phyloP scores from a whole-genome alignment of 176 grass and related monocot species.

The Aegilops bicornis region DNA sequence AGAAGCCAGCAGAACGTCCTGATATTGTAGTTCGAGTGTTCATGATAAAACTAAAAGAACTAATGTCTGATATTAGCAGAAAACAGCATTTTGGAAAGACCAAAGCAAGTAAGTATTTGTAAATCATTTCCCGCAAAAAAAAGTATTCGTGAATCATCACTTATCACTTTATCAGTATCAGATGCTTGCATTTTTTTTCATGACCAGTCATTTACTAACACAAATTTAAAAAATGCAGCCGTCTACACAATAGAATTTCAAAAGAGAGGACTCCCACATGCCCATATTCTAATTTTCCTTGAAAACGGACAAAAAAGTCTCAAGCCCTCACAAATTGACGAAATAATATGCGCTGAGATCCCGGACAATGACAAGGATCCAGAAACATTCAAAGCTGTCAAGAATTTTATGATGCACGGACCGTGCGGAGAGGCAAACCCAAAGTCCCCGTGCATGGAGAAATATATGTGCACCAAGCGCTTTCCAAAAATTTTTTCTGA shows the following conservation, averaged over 20 bases:
- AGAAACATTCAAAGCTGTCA: neutral
- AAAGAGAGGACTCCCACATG: conserved; percentile 33
- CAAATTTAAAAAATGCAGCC: neutral
- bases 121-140: too few species aligned
- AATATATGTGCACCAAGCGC: neutral
- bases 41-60: neutral
- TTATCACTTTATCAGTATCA: neutral
- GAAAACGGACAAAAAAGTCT: conserved; percentile 12
- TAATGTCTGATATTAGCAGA: neutral
- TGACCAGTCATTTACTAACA: neutral
- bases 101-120: neutral
- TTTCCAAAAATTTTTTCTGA: neutral
- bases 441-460: conserved; percentile 1
- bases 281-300: conserved; percentile 28
- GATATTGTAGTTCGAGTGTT: conserved; percentile 1
- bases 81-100: neutral
- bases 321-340: neutral
- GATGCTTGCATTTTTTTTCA: neutral
- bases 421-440: neutral
- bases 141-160: neutral
- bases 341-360: conserved; percentile 16
- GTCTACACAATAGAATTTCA: conserved; percentile 23
- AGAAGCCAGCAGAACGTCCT: neutral
- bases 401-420: neutral
- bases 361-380: neutral